Percentiles rank a stretch among this genome's conserved stretches.
phyloP scores from a whole-genome alignment of 257 asterid genomes.

The Petunia axillaris region DNA sequence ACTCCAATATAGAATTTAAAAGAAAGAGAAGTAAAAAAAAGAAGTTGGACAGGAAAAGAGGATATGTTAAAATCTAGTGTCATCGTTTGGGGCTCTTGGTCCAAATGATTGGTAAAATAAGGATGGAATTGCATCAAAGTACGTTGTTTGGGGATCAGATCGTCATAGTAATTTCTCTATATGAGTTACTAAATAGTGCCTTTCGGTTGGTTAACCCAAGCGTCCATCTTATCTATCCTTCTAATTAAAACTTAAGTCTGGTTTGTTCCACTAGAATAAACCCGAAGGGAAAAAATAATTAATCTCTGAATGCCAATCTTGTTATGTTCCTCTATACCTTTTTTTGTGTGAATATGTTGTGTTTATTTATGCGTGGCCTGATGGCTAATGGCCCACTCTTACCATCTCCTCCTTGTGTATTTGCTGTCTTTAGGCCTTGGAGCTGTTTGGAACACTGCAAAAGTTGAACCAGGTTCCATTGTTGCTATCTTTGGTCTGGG shows the following conservation, averaged over 20 bases:
- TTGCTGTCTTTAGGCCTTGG: constrained; percentile 77
- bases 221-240: constrained; percentile 1
- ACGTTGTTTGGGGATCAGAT: not conserved
- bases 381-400: not conserved
- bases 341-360: not conserved
- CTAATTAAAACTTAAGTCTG: not conserved
- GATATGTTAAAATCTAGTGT: not conserved
- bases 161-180: not conserved
- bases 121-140: not conserved
- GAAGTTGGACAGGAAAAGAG: not conserved
- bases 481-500: constrained; percentile 98
- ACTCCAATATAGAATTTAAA: constrained; percentile 13
- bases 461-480: constrained; percentile 90
- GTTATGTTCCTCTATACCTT: not conserved
- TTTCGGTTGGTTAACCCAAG: not conserved
- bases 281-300: not conserved
- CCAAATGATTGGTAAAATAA: not conserved
- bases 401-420: not conserved
- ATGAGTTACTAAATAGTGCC: not conserved
- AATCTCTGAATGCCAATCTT: not conserved
- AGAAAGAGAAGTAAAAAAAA: constrained; percentile 16
- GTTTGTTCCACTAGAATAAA: not conserved
- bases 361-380: not conserved
- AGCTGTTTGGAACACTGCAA: constrained; percentile 99
- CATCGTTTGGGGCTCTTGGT: not conserved